Evolutionary conservation across 805 yeast genomes (phyloP), one percentile per base, ranked within the genome.

Genomic region (Wickerhamiella sorbophila): DNA sequence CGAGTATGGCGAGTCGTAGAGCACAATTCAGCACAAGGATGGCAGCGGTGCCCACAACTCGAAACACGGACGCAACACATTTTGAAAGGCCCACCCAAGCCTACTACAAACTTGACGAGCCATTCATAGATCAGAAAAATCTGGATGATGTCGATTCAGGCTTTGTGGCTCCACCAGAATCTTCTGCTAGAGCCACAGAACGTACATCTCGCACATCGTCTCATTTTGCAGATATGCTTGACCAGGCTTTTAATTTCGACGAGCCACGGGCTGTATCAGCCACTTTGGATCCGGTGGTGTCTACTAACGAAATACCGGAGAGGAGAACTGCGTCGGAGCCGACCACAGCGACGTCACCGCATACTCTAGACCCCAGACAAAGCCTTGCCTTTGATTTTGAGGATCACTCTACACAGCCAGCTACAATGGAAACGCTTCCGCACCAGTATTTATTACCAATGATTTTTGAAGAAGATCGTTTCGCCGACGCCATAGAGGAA

Each of bases 401-500:
- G 4, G 35, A 27, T 19, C 16, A 17, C 10, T 32, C 29, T 6
- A 24, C 6, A 6, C 6, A 24, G 6, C 22, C 9, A 14, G 33
- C 33, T 5, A 6, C 18, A 12, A 16, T 8, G 8, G 33, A 31
- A 8, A 16, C n/a, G 18, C n/a, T 6, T 12, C 6, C 15, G 18
- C 33, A 16, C 18, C 18, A 12, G 15, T 56, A 52, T 39, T 43
- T 59, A 19, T 41, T 62, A 47, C 66, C 66, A 1, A 60, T 60
- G 63, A 60, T 61, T 20, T 62, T 62, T 39, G 66, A 62, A 38
- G 66, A 62, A 33, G 65, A 60, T 39, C 38, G 62, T 36, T 61
- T 62, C 43, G 62, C 63, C 2, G 63, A 58, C 41, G 62, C 64
- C 14, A 49, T 60, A 8, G 64, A 59, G 45, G 60, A 60, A 33